Conservation (phyloP, 1,284 basidiomycete genomes). For the Cutaneotrichosporon sp. region DNA sequence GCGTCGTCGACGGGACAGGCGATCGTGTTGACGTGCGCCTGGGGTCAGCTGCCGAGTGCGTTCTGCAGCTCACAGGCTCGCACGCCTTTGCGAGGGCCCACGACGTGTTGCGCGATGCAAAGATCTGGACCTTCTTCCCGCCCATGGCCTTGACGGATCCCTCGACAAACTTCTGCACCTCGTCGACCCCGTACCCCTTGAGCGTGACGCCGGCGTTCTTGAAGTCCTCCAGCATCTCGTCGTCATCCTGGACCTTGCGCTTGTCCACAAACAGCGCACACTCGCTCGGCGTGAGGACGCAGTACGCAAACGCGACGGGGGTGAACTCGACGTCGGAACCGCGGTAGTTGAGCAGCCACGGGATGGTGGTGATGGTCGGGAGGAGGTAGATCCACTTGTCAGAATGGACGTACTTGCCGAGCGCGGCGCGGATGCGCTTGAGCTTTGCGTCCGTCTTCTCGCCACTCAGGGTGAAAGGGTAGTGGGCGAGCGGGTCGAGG, state of each 20-base stretch:
- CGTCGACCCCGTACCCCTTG: slow-evolving; percentile 65
- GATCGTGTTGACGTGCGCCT: slow-evolving; percentile 43
- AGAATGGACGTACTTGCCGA: slow-evolving; percentile 42
- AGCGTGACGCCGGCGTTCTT: slow-evolving; percentile 62
- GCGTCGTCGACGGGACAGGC: slow-evolving; percentile 64
- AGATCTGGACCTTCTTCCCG: slow-evolving; percentile 30
- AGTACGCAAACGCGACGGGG: slow-evolving; percentile 82
- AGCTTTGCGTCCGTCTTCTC: slow-evolving; percentile 45
- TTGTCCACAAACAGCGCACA: slow-evolving; percentile 47
- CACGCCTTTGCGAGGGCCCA: slow-evolving; percentile 47
- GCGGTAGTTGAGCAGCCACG: slow-evolving; percentile 79
- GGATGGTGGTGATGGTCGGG: slow-evolving; percentile 57
- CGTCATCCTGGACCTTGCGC: slow-evolving; percentile 41
- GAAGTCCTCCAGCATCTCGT: slow-evolving; percentile 31
- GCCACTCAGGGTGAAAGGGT: slow-evolving; percentile 74
- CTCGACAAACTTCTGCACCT: slow-evolving; percentile 63
- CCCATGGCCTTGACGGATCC: slow-evolving; percentile 11
- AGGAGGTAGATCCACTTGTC: slow-evolving; percentile 51
- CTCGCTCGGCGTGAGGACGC: slow-evolving; percentile 67
- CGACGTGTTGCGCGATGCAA: slow-evolving; percentile 39
- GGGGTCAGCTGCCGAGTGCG: background rate
- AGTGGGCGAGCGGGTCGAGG: slow-evolving; percentile 69
- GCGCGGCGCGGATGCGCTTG: slow-evolving; percentile 33
- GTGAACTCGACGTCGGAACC: slow-evolving; percentile 81
- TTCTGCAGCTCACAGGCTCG: slow-evolving; percentile 30